These are phyloP conservation scores for Ananas comosus DNA, from an alignment of 176 grass and related monocot species.

Conservation along the genomic window DNA sequence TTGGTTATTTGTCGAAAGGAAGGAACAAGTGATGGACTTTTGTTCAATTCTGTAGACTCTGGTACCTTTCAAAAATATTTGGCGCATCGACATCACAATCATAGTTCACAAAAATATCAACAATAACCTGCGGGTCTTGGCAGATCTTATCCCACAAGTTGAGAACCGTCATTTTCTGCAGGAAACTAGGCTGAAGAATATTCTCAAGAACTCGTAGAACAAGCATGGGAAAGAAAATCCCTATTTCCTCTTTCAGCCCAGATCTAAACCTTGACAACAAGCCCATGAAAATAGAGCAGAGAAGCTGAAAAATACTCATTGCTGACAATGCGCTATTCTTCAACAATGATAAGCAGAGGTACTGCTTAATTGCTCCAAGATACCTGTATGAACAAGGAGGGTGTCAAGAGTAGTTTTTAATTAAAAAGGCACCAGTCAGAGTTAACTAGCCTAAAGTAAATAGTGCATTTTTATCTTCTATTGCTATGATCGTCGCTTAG, in stretches of 20 bases:
- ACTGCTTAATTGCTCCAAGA: constrained; percentile 89
- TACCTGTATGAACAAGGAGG: constrained; percentile 48
- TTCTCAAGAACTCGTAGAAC: constrained; percentile 90
- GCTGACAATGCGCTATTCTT: constrained; percentile 91
- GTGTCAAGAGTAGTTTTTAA: constrained; percentile 14
- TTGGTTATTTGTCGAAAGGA: constrained; percentile 1
- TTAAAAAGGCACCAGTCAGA: constrained; percentile 3
- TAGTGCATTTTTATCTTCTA: background rate
- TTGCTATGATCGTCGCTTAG: background rate
- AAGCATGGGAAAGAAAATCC: constrained; percentile 99
- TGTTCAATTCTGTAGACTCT: constrained; percentile 5
- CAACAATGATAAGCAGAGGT: constrained; percentile 91
- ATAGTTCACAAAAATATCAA: constrained; percentile 98
- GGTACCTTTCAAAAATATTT: constrained; percentile 95
- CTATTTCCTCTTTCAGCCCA: constrained; percentile 91
- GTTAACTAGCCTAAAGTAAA: constrained; percentile 2
- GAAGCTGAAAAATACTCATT: constrained; percentile 90
- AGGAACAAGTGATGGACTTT: background rate
- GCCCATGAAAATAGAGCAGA: constrained; percentile 87
- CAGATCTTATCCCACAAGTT: constrained; percentile 83
- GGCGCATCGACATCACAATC: constrained; percentile 97
- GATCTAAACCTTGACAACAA: constrained; percentile 78
- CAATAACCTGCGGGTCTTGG: constrained; percentile 73
- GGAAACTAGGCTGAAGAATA: constrained; percentile 86
- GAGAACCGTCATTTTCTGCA: constrained; percentile 95